These are phyloP conservation scores for Aspergillus felis DNA, from an alignment of 2,329 filamentous ascomycete genomes.

Conservation along the genomic window DNA sequence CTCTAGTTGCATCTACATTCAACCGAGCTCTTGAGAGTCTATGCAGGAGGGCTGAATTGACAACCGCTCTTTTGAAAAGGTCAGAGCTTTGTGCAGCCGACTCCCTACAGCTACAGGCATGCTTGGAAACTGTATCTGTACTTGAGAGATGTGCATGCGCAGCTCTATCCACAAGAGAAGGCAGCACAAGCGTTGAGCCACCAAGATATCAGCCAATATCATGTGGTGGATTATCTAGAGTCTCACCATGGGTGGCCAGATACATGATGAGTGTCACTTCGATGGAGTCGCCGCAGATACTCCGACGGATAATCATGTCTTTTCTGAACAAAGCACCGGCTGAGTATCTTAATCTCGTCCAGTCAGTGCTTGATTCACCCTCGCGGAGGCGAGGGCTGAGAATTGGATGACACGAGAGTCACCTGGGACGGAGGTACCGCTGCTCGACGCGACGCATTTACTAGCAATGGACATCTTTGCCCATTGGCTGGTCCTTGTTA, in stretches of 20 bases:
- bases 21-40: slow-evolving; percentile 8
- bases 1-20: slow-evolving; percentile 16
- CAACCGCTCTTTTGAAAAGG: slow-evolving; percentile 1
- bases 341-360: slow-evolving; percentile 33
- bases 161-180: slow-evolving; percentile 10
- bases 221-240: slow-evolving; percentile 9
- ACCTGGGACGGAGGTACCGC: background rate
- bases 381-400: background rate
- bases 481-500: slow-evolving; percentile 32
- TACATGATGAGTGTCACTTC: slow-evolving; percentile 37
- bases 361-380: slow-evolving; percentile 24
- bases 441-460: slow-evolving; percentile 9
- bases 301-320: slow-evolving; percentile 38
- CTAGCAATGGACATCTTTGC: slow-evolving; percentile 25
- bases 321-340: slow-evolving; percentile 40
- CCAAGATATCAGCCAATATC: background rate
- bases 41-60: slow-evolving; percentile 8
- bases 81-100: background rate
- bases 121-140: slow-evolving; percentile 13
- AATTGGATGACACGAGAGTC: slow-evolving; percentile 1
- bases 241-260: slow-evolving; percentile 34
- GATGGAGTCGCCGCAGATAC: slow-evolving; percentile 27
- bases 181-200: background rate
- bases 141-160: slow-evolving; percentile 19
- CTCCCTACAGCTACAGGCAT: slow-evolving; percentile 8